Conservation (phyloP, 2,329 filamentous ascomycete species). For the Penicillium glabrum region DNA sequence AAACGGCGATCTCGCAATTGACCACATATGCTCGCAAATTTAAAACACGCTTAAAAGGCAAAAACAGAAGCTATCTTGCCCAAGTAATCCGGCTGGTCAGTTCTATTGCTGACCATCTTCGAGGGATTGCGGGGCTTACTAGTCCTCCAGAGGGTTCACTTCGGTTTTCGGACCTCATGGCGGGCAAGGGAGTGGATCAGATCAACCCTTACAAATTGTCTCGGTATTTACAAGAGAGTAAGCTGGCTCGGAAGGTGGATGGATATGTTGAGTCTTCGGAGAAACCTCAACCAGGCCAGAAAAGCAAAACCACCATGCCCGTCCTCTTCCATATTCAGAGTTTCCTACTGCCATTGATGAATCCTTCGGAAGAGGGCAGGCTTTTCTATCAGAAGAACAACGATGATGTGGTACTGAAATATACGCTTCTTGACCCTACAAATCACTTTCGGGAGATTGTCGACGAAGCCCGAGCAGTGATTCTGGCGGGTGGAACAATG, state of each 20-base stretch:
- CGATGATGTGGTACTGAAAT: constrained; percentile 65
- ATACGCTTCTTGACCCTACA: constrained; percentile 86
- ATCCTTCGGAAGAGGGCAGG: constrained; percentile 69
- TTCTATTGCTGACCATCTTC: constrained; percentile 70
- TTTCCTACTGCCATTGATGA: constrained; percentile 80
- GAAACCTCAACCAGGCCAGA: constrained; percentile 43
- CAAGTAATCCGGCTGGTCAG: constrained; percentile 82
- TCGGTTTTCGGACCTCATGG: constrained; percentile 69
- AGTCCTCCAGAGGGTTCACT: constrained; percentile 64
- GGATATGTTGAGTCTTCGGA: constrained; percentile 71
- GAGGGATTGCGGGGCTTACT: constrained; percentile 44
- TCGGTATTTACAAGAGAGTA: constrained; percentile 85
- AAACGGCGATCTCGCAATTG: constrained; percentile 71
- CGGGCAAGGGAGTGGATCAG: constrained; percentile 85
- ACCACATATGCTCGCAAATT: constrained; percentile 83
- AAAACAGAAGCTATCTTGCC: constrained; percentile 87
- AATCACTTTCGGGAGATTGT: constrained; percentile 89
- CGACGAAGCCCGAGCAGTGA: constrained; percentile 77
- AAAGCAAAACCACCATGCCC: constrained; percentile 44
- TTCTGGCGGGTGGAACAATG: constrained; percentile 95
- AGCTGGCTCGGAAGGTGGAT: constrained; percentile 91
- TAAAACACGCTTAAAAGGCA: constrained; percentile 82
- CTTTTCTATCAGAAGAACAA: constrained; percentile 57
- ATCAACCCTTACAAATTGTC: constrained; percentile 91
- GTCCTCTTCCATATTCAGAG: constrained; percentile 63